Evolutionary conservation across 2,329 filamentous ascomycete genomes (phyloP), one percentile per base, ranked within the genome.

Genomic region (Plectosphaerella plurivora): DNA sequence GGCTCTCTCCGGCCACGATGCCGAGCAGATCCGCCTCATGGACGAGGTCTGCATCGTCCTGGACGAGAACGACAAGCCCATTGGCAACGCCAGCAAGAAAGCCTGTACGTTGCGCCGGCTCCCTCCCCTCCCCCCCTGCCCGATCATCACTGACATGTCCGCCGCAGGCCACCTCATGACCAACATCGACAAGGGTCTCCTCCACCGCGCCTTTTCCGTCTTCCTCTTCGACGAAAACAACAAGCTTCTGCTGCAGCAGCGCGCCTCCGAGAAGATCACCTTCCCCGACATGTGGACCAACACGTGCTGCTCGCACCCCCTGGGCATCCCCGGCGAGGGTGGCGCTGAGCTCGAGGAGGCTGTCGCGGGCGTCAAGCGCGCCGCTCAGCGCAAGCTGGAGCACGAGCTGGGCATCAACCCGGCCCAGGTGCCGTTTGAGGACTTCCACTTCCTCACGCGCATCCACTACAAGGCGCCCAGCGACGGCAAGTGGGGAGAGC

Each of bases 231-330:
- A 97, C 74, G 87, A 89, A 56, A 82, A 94, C 68, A 95, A 97
- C 72, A 88, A 91, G 63, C 79, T 97, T 55, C 87, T 99, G 45
- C 84, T 99, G 49, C 94, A 99, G 75, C 94, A 97, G 77, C 89
- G 94, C 60, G 94, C 94, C 25, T 77, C 86, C 41, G 93, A 97
- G 76, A 99, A 99, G 79, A 99, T 99, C 67, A 99, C 94, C 7
- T 99, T 99, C 75, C 93, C 94, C 47, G 91, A 96, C 68, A 92
- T 97, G 87, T 99, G 94, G 94, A 99, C 94, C 58, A 99, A 99
- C 75, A 99, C 94, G 33, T 99, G 94, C 81, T 99, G 94, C 79
- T 99, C 94, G 39, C 94, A 99, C 72, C 94, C 94, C 5, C 81
- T 99, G 55, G 89, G 90, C 51, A 88, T 97, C 60, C 89, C 94